These are phyloP conservation scores for Cordyceps cateniannulata DNA, from an alignment of 2,329 filamentous ascomycete genomes.

Conservation along the genomic window DNA sequence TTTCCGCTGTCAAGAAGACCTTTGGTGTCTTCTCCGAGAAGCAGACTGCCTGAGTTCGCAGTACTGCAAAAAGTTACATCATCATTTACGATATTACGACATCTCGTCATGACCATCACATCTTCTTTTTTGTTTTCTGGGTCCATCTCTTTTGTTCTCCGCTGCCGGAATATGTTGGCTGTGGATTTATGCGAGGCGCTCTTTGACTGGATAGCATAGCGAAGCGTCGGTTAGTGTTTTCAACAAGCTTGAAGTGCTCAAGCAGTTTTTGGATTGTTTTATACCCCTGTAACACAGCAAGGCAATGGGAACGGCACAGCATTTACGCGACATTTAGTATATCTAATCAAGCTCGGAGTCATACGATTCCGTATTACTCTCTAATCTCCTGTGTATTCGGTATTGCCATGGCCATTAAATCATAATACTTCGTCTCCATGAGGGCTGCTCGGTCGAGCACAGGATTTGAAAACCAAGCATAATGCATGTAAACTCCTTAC, in stretches of 20 bases:
- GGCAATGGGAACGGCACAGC: neutral
- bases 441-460: too few relatives aligned
- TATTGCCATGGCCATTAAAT: neutral
- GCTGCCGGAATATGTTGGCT: neutral
- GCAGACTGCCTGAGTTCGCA: neutral
- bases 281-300: neutral
- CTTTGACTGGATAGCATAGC: constrained; percentile 7
- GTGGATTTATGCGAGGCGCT: neutral
- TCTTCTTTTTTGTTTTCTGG: neutral
- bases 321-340: constrained; percentile 1
- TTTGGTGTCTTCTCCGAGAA: constrained; percentile 8
- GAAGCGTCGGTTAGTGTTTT: neutral
- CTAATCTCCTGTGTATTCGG: neutral
- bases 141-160: neutral
- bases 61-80: neutral
- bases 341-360: neutral
- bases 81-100: neutral
- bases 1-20: constrained; percentile 12
- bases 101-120: neutral
- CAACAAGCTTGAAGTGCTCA: constrained; percentile 3
- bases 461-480: too few relatives aligned
- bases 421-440: too few relatives aligned
- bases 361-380: neutral
- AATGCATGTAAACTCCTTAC: too few relatives aligned
- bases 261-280: constrained; percentile 1